Evolutionary conservation across 179 eudicot genomes (phyloP).

Genomic region (Camellia oleifera): DNA sequence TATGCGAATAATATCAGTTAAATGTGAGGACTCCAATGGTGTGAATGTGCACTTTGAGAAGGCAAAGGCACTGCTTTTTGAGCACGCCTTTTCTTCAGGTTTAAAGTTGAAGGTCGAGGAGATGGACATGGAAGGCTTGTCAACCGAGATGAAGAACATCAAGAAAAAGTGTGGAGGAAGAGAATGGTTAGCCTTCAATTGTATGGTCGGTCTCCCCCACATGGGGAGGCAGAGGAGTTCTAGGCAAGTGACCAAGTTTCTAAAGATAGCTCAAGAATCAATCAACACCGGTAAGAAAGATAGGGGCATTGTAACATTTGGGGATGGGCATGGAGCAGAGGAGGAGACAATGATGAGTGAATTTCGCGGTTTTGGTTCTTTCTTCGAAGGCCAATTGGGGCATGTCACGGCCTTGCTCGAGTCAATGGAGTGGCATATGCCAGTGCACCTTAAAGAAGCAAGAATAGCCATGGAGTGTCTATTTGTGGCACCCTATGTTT

Average conservation of each 20-base stretch:
- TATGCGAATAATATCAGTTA: conserved; percentile 27
- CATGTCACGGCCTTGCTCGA: conserved; percentile 28
- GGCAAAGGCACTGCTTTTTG: conserved; percentile 20
- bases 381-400: conserved; percentile 23
- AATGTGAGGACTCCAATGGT: conserved; percentile 3
- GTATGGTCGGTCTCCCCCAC: conserved; percentile 38
- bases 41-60: conserved; percentile 22
- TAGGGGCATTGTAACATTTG: conserved; percentile 29
- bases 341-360: not conserved
- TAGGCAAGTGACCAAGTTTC: conserved; percentile 23
- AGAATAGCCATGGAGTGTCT: conserved; percentile 39
- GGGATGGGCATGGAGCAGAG: conserved; percentile 28
- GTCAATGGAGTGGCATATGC: conserved; percentile 31
- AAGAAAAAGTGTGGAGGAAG: conserved; percentile 9
- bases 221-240: conserved; percentile 26
- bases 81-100: conserved; percentile 20
- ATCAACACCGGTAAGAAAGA: not conserved
- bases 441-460: conserved; percentile 26
- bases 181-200: conserved; percentile 34
- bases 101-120: conserved; percentile 24
- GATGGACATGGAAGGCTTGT: conserved; percentile 15
- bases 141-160: conserved; percentile 6
- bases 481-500: conserved; percentile 30
- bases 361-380: conserved; percentile 11
- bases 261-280: conserved; percentile 22